Evolutionary conservation across 2,329 filamentous ascomycete genomes (phyloP).

Genomic region (Pezicula rhizophila): DNA sequence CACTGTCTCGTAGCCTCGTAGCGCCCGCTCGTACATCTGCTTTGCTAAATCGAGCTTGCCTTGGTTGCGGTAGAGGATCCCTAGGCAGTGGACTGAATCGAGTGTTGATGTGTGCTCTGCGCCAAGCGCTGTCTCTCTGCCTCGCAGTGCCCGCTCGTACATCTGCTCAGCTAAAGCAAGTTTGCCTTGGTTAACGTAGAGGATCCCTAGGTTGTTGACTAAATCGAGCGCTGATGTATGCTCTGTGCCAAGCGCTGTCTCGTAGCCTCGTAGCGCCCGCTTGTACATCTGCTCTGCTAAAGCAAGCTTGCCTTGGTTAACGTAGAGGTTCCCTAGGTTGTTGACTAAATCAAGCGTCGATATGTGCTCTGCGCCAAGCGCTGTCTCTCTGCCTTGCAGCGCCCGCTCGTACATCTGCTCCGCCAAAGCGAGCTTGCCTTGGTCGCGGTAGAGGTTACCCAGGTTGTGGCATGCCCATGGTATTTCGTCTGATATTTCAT

Average conservation of each 20-base stretch:
- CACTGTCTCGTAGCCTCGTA: neutral
- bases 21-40: neutral
- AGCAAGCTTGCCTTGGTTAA: conserved; percentile 1
- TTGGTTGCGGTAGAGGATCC: neutral
- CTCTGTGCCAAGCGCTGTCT: conserved; percentile 1
- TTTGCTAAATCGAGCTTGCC: neutral
- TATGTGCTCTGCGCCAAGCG: conserved; percentile 12
- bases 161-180: conserved; percentile 18
- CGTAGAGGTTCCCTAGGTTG: conserved; percentile 20
- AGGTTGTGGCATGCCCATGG: neutral
- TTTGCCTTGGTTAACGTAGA: conserved; percentile 24
- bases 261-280: conserved; percentile 10
- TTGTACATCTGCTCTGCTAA: conserved; percentile 21
- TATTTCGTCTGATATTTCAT: conserved; percentile 7
- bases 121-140: conserved; percentile 3
- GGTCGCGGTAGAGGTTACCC: conserved; percentile 13
- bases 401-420: conserved; percentile 7
- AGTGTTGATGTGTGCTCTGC: conserved; percentile 1
- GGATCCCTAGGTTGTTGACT: conserved; percentile 3
- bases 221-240: conserved; percentile 1
- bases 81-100: neutral
- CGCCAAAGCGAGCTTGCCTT: neutral
- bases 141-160: conserved; percentile 11
- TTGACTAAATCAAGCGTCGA: conserved; percentile 10
- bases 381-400: conserved; percentile 4